phyloP scores from a whole-genome alignment of 2,329 filamentous ascomycete species.

The Claviceps quebecensis region DNA sequence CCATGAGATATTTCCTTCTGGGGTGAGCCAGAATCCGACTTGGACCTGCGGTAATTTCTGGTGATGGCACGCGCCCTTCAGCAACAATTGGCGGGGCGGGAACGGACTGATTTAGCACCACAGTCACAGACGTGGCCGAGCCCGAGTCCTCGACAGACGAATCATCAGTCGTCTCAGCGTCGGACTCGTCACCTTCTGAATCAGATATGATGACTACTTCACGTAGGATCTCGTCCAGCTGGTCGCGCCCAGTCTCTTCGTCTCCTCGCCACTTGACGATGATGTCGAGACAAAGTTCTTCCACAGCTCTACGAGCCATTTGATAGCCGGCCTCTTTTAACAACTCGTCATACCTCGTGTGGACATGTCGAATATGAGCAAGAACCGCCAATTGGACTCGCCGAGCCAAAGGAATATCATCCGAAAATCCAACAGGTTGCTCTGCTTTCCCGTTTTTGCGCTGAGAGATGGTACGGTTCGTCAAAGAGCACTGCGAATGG shows the following conservation, averaged over 20 bases:
- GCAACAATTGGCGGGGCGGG: neutral
- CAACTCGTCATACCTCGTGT: constrained; percentile 50
- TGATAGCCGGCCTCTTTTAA: constrained; percentile 43
- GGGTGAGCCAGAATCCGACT: neutral
- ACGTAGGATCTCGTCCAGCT: constrained; percentile 51
- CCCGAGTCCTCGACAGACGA: constrained; percentile 18
- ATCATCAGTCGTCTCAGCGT: constrained; percentile 20
- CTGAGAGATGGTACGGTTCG: constrained; percentile 18
- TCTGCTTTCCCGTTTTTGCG: constrained; percentile 37
- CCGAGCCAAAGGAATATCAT: constrained; percentile 41
- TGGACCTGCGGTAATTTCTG: constrained; percentile 1
- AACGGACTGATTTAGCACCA: constrained; percentile 8
- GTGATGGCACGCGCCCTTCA: constrained; percentile 1
- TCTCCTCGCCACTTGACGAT: constrained; percentile 61
- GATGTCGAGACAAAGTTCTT: constrained; percentile 46
- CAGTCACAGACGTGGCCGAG: constrained; percentile 8
- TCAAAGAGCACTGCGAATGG: constrained; percentile 2
- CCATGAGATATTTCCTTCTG: constrained; percentile 10
- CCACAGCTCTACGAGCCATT: constrained; percentile 47
- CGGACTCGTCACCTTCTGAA: constrained; percentile 33
- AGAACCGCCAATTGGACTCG: constrained; percentile 51
- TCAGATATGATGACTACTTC: constrained; percentile 56
- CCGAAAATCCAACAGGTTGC: constrained; percentile 42
- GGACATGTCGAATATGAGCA: constrained; percentile 52
- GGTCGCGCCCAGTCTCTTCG: constrained; percentile 53